Evolutionary conservation across 2,329 filamentous ascomycete genomes (phyloP), one percentile per base, ranked within the genome.

Genomic region (Fusarium napiforme): DNA sequence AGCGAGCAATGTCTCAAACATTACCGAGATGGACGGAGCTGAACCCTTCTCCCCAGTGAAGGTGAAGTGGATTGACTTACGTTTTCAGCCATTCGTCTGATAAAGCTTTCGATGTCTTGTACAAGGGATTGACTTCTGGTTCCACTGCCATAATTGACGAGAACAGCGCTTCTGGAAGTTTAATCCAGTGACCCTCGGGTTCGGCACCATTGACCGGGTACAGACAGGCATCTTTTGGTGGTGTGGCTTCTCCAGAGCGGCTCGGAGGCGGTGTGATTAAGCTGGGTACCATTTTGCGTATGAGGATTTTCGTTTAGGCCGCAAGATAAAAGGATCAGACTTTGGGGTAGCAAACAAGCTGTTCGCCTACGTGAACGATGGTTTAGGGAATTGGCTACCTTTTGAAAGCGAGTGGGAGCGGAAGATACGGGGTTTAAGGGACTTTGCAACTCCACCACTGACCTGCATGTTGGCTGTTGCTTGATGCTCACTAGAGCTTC

Each of bases 81-180:
- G 53, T 62, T 49, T 64, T 63, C 36, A 69, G 30, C 65, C 66
- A 69, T 32, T 62, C 49, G 18, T 69, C 66, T 21, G 64, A 69
- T 43, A 69, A 34, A 9, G 43, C 66, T 39, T 69, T 69, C 11
- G 65, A 69, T 9, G 58, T 46, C 34, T 58, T 46, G 65, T 69
- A 69, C 66, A 69, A 52, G 23, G 65, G 64, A 43, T 69, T 69
- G n/a, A 69, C 32, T 11, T 64, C 57, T 28, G 66, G 66, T 14
- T 69, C 66, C 21, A 69, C 50, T 8, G 66, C 66, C 66, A 69
- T 69, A 23, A 69, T 69, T 16, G 66, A 69, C 16, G 66, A 69
- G 12, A 69, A 69, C 23, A 69, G 39, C 18, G 66, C 66, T 32
- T 69, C 66, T 39, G 66, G 66, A 37, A 69, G 58, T 19, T 7